phyloP scores from a whole-genome alignment of 257 asterid genomes.

The Prunella vulgaris region DNA sequence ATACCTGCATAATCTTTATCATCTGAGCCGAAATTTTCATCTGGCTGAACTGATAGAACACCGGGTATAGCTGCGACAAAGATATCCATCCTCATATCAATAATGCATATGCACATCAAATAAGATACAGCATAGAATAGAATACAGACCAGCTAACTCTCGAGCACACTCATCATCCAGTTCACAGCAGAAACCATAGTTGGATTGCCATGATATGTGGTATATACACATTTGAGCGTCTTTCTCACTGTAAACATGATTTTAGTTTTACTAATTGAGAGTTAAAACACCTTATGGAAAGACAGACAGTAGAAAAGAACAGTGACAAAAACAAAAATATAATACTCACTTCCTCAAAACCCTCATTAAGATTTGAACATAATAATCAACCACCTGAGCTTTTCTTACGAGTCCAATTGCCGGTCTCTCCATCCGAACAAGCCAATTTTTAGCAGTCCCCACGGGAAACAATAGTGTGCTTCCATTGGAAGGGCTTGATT shows the following conservation, averaged over 20 bases:
- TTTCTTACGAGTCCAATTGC: constrained; percentile 53
- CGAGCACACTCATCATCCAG: constrained; percentile 69
- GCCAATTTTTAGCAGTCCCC: constrained; percentile 68
- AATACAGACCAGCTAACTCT: constrained; percentile 68
- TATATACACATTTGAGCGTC: constrained; percentile 97
- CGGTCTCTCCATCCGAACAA: constrained; percentile 69
- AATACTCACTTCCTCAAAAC: constrained; percentile 79
- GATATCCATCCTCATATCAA: not conserved
- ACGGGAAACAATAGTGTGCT: constrained; percentile 48
- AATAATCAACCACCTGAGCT: constrained; percentile 73
- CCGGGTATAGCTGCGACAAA: constrained; percentile 62
- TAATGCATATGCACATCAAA: not conserved
- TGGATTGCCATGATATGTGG: constrained; percentile 66
- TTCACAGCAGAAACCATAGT: constrained; percentile 85
- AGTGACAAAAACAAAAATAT: not conserved
- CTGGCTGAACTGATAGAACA: constrained; percentile 62
- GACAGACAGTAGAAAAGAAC: not conserved
- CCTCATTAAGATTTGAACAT: constrained; percentile 57
- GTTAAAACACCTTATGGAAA: constrained; percentile 1
- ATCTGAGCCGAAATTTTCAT: constrained; percentile 58
- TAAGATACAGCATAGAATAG: constrained; percentile 3
- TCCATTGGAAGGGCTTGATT: constrained; percentile 23
- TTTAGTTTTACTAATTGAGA: constrained; percentile 10
- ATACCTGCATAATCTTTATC: constrained; percentile 75
- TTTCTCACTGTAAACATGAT: constrained; percentile 48